Base-by-base conservation (phyloP, 2,329 filamentous ascomycete species). In the Fusarium zealandicum region DNA sequence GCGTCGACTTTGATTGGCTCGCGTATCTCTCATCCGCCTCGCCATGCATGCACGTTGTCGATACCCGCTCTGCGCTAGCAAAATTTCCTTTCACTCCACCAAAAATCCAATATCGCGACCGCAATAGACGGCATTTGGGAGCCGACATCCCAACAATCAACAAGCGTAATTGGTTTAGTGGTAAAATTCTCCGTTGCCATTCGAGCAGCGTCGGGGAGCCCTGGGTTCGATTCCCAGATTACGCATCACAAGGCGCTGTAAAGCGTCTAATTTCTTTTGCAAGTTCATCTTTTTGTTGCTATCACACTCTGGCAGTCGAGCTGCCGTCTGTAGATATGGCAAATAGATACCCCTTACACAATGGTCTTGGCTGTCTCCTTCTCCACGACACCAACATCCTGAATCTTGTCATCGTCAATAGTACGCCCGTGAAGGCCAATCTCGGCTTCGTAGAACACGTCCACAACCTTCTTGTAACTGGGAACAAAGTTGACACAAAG, bases 401-500 rank as follows among this genome's bases (percentile, higher is more conserved):
- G 51, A 1, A 55, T 52, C 57, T 68, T 68, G 56, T 71, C 69
- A 14, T 68, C 68, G n/a, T 74, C 71, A 0, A 68, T 17, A 1
- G 56, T 33, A 53, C 67, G 32, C 46, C 67, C 63, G 5, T 63
- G 55, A 20, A 78, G 47, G 13, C 80, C 80, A 18, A 82, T 64
- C 2, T 81, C 73, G 0, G 79, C 70, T 17, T 75, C 73, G 8
- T 75, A 75, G 59, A 82, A 82, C 2, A 80, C 78, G 67, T 92
- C 89, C 3, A 86, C 83, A 1, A 86, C 82, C 48, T 81, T 75
- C 28, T 81, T 77, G 68, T 92, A 91, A 3, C 78, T 73, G 0
- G 86, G 85, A 5, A 85, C 75, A 62, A 90, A 90, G 72, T 92
- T 92, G 56, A 87, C 84, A 6, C 79, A 79, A 16, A 84, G 33